Evolutionary conservation across 805 yeast genomes (phyloP).

Genomic region (Suhomyces kilbournensis): DNA sequence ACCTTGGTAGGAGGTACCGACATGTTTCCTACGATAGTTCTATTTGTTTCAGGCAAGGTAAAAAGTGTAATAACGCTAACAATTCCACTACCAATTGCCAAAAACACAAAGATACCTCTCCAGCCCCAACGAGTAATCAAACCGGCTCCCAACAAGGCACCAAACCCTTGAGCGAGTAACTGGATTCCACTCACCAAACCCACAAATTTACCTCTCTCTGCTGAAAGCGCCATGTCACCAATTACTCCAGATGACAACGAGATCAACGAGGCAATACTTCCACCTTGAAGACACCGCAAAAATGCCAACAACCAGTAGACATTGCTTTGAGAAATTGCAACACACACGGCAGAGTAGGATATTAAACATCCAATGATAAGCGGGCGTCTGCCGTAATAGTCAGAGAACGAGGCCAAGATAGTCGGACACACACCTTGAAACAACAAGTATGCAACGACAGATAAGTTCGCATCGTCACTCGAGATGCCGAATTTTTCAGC

Average conservation of each 20-base stretch:
- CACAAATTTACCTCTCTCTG: slow-evolving; percentile 66
- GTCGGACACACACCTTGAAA: slow-evolving; percentile 79
- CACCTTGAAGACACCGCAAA: slow-evolving; percentile 72
- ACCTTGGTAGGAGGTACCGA: slow-evolving; percentile 49
- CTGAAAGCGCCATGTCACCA: slow-evolving; percentile 67
- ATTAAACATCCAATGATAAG: slow-evolving; percentile 52
- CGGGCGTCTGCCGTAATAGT: slow-evolving; percentile 70
- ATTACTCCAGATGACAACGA: slow-evolving; percentile 68
- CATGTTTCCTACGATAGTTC: slow-evolving; percentile 74
- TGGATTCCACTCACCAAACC: slow-evolving; percentile 66
- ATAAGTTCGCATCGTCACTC: slow-evolving; percentile 58
- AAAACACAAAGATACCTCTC: slow-evolving; percentile 78
- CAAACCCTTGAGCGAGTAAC: slow-evolving; percentile 71
- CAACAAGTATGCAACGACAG: slow-evolving; percentile 73
- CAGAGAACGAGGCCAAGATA: slow-evolving; percentile 66
- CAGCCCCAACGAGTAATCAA: slow-evolving; percentile 41
- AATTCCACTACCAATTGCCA: slow-evolving; percentile 60
- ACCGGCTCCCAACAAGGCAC: slow-evolving; percentile 66
- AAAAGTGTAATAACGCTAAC: slow-evolving; percentile 31
- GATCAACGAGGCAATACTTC: slow-evolving; percentile 72
- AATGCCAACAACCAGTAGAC: slow-evolving; percentile 61
- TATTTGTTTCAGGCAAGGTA: slow-evolving; percentile 69
- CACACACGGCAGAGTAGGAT: slow-evolving; percentile 57
- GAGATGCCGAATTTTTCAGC: slow-evolving; percentile 52
- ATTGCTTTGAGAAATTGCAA: slow-evolving; percentile 61